A percentile compares a stretch with the other conserved stretches of the same genome.
These are phyloP conservation scores for Fusarium paranaense DNA, from an alignment of 2,329 filamentous ascomycete species.

Conservation along the genomic window DNA sequence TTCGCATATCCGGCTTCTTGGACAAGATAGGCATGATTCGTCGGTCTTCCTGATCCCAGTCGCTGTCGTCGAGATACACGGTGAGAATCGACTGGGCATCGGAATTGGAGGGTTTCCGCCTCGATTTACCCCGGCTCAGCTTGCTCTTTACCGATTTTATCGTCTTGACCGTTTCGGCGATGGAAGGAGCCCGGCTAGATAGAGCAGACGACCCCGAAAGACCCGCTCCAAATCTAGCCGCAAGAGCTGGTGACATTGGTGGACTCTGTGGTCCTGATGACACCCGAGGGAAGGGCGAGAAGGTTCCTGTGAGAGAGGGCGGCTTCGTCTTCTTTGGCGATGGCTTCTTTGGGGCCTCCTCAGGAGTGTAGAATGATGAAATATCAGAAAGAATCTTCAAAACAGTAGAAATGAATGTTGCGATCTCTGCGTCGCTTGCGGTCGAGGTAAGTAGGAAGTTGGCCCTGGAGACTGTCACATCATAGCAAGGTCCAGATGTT, in stretches of 20 bases:
- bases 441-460: constrained; percentile 68
- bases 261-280: constrained; percentile 37
- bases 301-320: constrained; percentile 44
- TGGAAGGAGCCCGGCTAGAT: constrained; percentile 46
- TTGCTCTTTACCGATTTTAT: constrained; percentile 47
- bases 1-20: constrained; percentile 49
- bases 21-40: constrained; percentile 65
- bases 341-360: constrained; percentile 44
- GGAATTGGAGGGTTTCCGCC: constrained; percentile 30
- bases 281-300: constrained; percentile 48
- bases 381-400: constrained; percentile 54
- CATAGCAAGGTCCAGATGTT: constrained; percentile 43
- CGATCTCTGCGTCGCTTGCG: constrained; percentile 65
- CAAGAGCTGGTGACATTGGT: constrained; percentile 32
- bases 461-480: constrained; percentile 59
- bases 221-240: constrained; percentile 14
- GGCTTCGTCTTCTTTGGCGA: constrained; percentile 40
- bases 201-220: constrained; percentile 21
- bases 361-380: constrained; percentile 58
- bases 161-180: constrained; percentile 48
- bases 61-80: constrained; percentile 54
- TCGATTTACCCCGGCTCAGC: constrained; percentile 45
- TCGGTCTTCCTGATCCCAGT: constrained; percentile 61
- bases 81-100: constrained; percentile 50
- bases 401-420: constrained; percentile 64